Evolutionary conservation across 2,329 filamentous ascomycete genomes (phyloP).

Genomic region (Dryadomyces quercus-mongolicae): DNA sequence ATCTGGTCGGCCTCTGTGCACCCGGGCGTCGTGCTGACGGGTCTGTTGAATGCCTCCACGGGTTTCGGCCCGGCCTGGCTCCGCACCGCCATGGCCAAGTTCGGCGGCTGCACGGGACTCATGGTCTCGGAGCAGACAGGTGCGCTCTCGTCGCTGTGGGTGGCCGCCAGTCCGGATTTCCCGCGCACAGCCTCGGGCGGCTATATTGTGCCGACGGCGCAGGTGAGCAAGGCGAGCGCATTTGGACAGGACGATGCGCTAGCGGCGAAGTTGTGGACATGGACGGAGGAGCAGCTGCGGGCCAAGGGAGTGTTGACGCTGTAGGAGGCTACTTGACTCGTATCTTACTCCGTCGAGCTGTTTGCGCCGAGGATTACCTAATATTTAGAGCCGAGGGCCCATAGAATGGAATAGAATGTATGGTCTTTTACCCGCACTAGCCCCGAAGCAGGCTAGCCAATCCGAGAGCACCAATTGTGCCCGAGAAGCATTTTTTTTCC

Average conservation of each 20-base stretch:
- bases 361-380: neutral
- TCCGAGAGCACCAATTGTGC: constrained; percentile 1
- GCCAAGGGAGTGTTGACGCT: constrained; percentile 1
- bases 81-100: constrained; percentile 7
- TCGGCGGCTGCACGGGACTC: constrained; percentile 12
- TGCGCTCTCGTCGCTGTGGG: constrained; percentile 14
- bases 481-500: constrained; percentile 9
- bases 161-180: constrained; percentile 12
- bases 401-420: constrained; percentile 14
- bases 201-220: constrained; percentile 14
- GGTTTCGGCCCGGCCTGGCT: constrained; percentile 7
- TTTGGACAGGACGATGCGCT: neutral
- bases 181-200: constrained; percentile 9
- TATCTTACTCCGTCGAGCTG: neutral
- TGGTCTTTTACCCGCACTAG: constrained; percentile 2
- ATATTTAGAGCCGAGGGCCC: neutral
- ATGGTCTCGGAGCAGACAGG: constrained; percentile 12
- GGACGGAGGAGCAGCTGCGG: constrained; percentile 6
- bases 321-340: neutral
- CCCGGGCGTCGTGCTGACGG: constrained; percentile 7
- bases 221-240: constrained; percentile 11
- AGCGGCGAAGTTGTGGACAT: constrained; percentile 6
- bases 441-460: neutral
- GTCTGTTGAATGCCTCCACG: constrained; percentile 12
- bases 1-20: constrained; percentile 8